Conservation (phyloP, 805 yeast species). For the Yarrowia keelungensis region DNA sequence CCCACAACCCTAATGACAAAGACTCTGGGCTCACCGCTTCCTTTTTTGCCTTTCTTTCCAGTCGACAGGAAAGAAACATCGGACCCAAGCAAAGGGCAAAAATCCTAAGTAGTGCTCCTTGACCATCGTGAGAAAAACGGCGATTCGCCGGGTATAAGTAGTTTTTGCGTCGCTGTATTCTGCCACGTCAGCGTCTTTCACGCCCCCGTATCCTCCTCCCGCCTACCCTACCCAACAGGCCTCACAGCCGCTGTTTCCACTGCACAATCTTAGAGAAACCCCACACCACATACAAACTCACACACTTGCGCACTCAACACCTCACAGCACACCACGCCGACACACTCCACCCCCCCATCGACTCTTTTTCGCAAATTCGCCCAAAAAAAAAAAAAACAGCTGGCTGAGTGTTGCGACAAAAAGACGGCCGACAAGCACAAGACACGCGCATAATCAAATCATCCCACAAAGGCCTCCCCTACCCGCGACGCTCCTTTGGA, state of each 20-base stretch:
- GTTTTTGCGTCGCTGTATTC: too few relatives aligned
- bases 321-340: background rate
- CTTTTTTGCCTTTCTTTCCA: conserved; percentile 14
- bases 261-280: conserved; percentile 28
- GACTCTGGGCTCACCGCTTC: background rate
- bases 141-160: too few relatives aligned
- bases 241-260: conserved; percentile 8
- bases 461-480: background rate
- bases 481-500: conserved; percentile 9
- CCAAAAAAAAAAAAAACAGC: too few relatives aligned
- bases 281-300: conserved; percentile 20
- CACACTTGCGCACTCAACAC: conserved; percentile 29
- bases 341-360: background rate
- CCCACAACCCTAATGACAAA: conserved; percentile 34
- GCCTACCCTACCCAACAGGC: conserved; percentile 28
- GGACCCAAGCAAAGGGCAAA: conserved; percentile 15
- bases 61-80: conserved; percentile 18
- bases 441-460: background rate
- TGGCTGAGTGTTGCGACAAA: too few relatives aligned
- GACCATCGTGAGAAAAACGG: background rate
- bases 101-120: conserved; percentile 11
- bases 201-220: background rate
- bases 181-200: too few relatives aligned
- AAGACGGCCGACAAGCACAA: background rate
- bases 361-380: background rate